These are phyloP conservation scores for Fusarium camptoceras DNA, from an alignment of 2,329 filamentous ascomycete species.

Conservation along the genomic window DNA sequence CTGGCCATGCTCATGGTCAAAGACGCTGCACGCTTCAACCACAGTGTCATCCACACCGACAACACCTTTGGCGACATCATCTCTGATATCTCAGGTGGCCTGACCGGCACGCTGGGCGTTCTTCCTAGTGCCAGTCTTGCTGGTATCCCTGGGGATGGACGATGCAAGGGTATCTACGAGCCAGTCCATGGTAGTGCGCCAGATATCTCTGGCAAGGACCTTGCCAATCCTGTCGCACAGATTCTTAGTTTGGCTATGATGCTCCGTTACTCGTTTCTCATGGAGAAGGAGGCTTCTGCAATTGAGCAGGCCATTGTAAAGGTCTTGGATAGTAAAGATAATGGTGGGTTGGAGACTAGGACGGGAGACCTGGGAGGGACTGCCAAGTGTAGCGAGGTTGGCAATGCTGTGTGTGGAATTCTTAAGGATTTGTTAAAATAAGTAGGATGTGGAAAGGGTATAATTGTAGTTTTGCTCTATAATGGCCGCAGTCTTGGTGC, in stretches of 20 bases:
- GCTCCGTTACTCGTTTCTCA: conserved; percentile 76
- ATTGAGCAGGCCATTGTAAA: conserved; percentile 73
- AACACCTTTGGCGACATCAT: conserved; percentile 63
- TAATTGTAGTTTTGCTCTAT: too few species aligned
- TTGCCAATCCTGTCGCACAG: conserved; percentile 79
- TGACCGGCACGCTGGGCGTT: conserved; percentile 59
- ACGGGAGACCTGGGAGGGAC: conserved; percentile 75
- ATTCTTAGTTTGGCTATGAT: conserved; percentile 80
- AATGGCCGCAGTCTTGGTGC: too few species aligned
- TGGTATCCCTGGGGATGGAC: conserved; percentile 54
- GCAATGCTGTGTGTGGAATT: conserved; percentile 63
- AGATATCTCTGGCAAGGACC: conserved; percentile 77
- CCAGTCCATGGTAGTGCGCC: conserved; percentile 80
- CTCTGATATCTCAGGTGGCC: conserved; percentile 59
- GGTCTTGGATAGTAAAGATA: conserved; percentile 67
- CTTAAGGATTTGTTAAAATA: neutral
- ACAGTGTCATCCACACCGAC: conserved; percentile 59
- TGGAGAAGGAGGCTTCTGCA: conserved; percentile 69
- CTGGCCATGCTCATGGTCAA: conserved; percentile 62
- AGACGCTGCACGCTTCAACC: conserved; percentile 60
- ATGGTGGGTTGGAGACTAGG: conserved; percentile 61
- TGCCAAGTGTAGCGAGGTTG: conserved; percentile 73
- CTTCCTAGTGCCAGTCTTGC: conserved; percentile 60
- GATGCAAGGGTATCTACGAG: conserved; percentile 79
- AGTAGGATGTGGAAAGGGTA: too few species aligned